A percentile compares a stretch with the other conserved stretches of the same genome.
Conservation (phyloP, 2,329 filamentous ascomycete genomes). For the Torrubiella hemipterigena region DNA sequence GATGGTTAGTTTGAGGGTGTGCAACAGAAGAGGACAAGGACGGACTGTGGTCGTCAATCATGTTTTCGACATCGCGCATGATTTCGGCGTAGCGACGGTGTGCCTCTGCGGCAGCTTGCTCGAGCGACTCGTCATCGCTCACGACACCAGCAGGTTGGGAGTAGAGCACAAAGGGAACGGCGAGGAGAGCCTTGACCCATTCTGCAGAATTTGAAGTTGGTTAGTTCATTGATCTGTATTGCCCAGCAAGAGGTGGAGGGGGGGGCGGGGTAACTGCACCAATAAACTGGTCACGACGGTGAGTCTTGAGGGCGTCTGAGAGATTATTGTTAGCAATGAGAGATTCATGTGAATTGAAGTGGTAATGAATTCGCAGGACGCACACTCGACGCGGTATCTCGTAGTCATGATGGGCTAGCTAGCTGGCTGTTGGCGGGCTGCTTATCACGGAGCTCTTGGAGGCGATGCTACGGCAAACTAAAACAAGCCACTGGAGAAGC, state of each 20-base stretch:
- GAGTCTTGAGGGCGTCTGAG: slow-evolving; percentile 60
- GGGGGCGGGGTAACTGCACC: slow-evolving; percentile 28
- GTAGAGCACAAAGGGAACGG: slow-evolving; percentile 91
- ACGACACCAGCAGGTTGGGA: slow-evolving; percentile 87
- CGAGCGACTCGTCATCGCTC: slow-evolving; percentile 53
- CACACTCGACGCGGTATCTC: slow-evolving; percentile 63
- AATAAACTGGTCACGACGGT: slow-evolving; percentile 83
- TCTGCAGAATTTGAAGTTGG: slow-evolving; percentile 37
- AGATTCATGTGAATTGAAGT: slow-evolving; percentile 3
- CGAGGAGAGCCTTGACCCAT: slow-evolving; percentile 93
- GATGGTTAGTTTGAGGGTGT: too few species aligned
- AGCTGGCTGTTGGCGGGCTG: too few species aligned
- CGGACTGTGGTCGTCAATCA: slow-evolving; percentile 84
- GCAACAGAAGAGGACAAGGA: slow-evolving; percentile 2
- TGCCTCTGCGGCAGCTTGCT: slow-evolving; percentile 65
- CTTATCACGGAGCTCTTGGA: too few species aligned
- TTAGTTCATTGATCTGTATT: slow-evolving; percentile 4
- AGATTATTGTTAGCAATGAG: slow-evolving; percentile 4
- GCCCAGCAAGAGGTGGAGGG: not conserved
- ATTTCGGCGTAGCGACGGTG: slow-evolving; percentile 90
- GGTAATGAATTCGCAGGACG: slow-evolving; percentile 17
- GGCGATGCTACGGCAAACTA: too few species aligned
- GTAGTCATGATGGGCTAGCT: slow-evolving; percentile 43
- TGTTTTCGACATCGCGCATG: slow-evolving; percentile 80
- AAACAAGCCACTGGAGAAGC: too few species aligned